Evolutionary conservation across 169 alveolate species (phyloP), one percentile per base, ranked within the genome.

Genomic region (Cryptosporidium parvum): DNA sequence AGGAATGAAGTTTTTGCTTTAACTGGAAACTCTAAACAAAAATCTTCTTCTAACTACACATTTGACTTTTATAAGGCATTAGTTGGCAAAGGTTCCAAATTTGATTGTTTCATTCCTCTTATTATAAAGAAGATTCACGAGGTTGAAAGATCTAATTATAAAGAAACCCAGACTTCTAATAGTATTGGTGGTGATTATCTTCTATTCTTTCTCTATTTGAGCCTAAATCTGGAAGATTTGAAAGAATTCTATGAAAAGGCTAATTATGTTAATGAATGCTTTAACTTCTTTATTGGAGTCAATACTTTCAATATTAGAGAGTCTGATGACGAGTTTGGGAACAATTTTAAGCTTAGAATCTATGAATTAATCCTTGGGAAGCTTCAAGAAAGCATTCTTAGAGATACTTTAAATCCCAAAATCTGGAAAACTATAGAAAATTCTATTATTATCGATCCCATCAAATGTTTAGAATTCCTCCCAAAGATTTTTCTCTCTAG

Each of bases 301-400:
- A 80, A 80, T 39, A 80, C 75, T 26, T 80, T 80, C 62, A 62
- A 62, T 62, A 80, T 80, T 26, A 80, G 67, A 23, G 75, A 80
- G 35, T 59, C 69, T 62, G 29, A 16, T 14, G 68, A 73, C 29
- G 75, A 61, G 42, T 42, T 31, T 80, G 53, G 70, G 35, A 23
- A 61, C 23, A 80, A 80, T 48, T 33, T 80, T 42, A 59, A 80
- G 51, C 51, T 39, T 16, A 59, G 70, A 6, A 80, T 65, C 23
- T 62, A 61, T 44, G 80, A 80, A 26, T 26, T 29, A 9, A 44
- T 80, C 35, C 21, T 59, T 35, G 31, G 21, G 8, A 62, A 59
- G 70, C 52, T 80, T 9, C 69, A 61, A 12, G 42, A 33, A 16
- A 61, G 51, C 42, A 65, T 80, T 26, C 23, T 14, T 0, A 14